Evolutionary conservation across 129 eudicot species (phyloP).

Genomic region (Tagetes erecta): DNA sequence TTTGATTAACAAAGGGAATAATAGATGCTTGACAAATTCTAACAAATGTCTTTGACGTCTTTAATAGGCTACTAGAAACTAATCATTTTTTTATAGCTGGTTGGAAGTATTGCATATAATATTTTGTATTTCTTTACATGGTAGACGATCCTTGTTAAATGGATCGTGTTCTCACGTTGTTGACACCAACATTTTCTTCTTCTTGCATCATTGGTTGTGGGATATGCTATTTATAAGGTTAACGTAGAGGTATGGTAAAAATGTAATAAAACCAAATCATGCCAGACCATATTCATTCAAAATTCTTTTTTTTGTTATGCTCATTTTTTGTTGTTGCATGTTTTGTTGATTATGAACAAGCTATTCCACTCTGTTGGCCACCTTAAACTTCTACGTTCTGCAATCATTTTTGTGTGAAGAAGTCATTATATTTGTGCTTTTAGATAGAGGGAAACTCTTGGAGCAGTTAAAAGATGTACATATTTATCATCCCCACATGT

Average conservation of each 20-base stretch:
- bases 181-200: neutral
- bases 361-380: neutral
- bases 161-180: neutral
- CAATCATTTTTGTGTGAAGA: neutral
- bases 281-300: neutral
- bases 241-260: conserved; percentile 3
- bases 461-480: neutral
- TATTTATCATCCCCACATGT: neutral
- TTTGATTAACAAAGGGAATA: conserved; percentile 11
- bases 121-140: neutral
- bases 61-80: neutral
- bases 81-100: conserved; percentile 11
- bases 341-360: conserved; percentile 3
- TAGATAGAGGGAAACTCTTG: neutral
- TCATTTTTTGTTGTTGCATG: neutral
- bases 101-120: conserved; percentile 6
- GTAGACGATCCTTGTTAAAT: neutral
- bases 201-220: neutral
- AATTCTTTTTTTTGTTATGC: neutral
- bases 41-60: neutral
- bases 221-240: conserved; percentile 1
- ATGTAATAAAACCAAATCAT: conserved; percentile 1
- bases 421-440: neutral
- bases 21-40: conserved; percentile 13
- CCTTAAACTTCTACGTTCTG: neutral